Evolutionary conservation across 352 stramenopile species (phyloP).

Genomic region (Phytopythium mirpurense): DNA sequence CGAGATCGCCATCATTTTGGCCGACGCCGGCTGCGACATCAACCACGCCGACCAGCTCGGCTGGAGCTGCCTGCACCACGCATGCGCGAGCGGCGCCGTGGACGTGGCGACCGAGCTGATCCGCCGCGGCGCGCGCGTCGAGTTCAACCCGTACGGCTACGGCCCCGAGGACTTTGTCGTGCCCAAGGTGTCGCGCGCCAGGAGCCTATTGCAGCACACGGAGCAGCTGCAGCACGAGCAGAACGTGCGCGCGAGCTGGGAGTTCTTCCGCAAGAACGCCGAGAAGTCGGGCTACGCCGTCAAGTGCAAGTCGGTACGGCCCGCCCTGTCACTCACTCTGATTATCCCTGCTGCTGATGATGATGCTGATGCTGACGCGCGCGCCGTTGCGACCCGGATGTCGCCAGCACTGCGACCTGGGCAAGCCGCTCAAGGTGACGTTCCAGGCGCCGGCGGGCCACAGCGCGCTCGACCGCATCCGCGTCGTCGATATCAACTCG

Average conservation of each 20-base stretch:
- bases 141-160: slow-evolving; percentile 85
- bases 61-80: slow-evolving; percentile 85
- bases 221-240: slow-evolving; percentile 82
- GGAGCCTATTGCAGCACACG: slow-evolving; percentile 84
- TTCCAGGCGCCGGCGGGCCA: slow-evolving; percentile 70
- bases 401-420: slow-evolving; percentile 72
- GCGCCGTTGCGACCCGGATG: too few relatives aligned
- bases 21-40: slow-evolving; percentile 80
- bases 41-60: slow-evolving; percentile 79
- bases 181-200: slow-evolving; percentile 69
- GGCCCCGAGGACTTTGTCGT: slow-evolving; percentile 83
- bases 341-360: background rate
- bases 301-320: slow-evolving; percentile 64
- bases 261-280: slow-evolving; percentile 72
- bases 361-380: background rate
- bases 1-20: slow-evolving; percentile 79
- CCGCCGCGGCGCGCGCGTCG: slow-evolving; percentile 53
- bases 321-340: too few relatives aligned
- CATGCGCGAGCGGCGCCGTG: slow-evolving; percentile 65
- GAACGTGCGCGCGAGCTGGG: slow-evolving; percentile 70
- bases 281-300: slow-evolving; percentile 58
- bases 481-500: slow-evolving; percentile 84
- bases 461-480: slow-evolving; percentile 73
- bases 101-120: slow-evolving; percentile 75
- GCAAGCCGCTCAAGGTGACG: slow-evolving; percentile 70